Evolutionary conservation across 306 rosid species (phyloP).

Genomic region (Prunus persica): DNA sequence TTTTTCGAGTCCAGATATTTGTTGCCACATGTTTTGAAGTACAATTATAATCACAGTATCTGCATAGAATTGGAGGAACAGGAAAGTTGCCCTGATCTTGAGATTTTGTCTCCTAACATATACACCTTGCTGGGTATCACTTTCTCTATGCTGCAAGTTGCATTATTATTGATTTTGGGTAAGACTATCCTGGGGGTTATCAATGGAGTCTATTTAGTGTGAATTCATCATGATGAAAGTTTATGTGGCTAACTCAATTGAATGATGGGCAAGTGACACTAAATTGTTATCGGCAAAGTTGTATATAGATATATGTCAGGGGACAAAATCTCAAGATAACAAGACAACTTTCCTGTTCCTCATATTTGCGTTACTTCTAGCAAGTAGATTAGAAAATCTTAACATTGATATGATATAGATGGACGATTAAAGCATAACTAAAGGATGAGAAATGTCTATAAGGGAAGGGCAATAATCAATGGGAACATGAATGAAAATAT

Average conservation of each 20-base stretch:
- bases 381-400: slow-evolving; percentile 1
- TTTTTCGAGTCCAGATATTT: neutral
- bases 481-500: slow-evolving; percentile 7
- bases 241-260: neutral
- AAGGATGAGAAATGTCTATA: neutral
- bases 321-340: neutral
- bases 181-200: neutral
- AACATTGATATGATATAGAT: neutral
- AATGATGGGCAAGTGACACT: neutral
- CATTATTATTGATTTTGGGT: slow-evolving; percentile 2
- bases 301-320: neutral
- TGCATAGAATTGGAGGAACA: neutral
- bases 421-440: slow-evolving; percentile 8
- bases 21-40: neutral
- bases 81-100: neutral
- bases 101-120: neutral
- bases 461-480: slow-evolving; percentile 16
- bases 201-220: slow-evolving; percentile 12
- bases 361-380: neutral
- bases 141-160: slow-evolving; percentile 5
- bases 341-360: neutral
- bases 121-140: slow-evolving; percentile 14
- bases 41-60: neutral
- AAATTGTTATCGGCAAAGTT: slow-evolving; percentile 8
- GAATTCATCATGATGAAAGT: slow-evolving; percentile 11